These are phyloP conservation scores for Pseudogymnoascus verrucosus DNA, from an alignment of 2,329 filamentous ascomycete species.

Conservation along the genomic window DNA sequence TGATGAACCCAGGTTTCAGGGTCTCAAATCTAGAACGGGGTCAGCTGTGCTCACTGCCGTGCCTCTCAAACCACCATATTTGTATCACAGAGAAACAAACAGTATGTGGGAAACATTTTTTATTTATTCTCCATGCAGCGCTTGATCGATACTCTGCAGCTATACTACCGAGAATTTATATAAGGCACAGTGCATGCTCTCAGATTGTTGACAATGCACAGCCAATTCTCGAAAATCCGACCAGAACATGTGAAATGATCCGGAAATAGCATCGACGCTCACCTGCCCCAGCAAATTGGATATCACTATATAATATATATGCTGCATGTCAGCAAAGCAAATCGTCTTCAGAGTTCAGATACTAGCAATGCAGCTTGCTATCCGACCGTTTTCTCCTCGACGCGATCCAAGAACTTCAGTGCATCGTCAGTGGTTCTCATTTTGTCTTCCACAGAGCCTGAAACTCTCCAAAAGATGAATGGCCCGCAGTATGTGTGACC, in stretches of 20 bases:
- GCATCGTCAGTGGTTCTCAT: neutral
- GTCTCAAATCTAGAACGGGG: neutral
- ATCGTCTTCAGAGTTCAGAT: neutral
- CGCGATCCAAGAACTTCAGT: neutral
- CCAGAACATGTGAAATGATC: slow-evolving; percentile 2
- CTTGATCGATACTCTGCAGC: neutral
- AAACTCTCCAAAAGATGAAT: slow-evolving; percentile 31
- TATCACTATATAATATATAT: slow-evolving; percentile 2
- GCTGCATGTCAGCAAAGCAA: slow-evolving; percentile 4
- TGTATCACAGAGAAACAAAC: neutral
- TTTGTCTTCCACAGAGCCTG: neutral
- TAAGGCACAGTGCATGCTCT: neutral
- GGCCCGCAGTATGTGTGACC: slow-evolving; percentile 22
- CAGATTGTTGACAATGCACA: neutral
- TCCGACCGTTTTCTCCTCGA: neutral
- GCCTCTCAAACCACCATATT: neutral
- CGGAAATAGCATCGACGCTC: neutral
- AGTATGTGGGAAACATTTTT: neutral
- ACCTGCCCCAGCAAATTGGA: neutral
- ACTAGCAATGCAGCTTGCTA: neutral
- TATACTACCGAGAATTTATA: neutral
- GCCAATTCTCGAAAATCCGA: neutral
- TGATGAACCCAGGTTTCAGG: neutral
- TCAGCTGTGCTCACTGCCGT: neutral
- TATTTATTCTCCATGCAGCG: neutral